These are phyloP conservation scores for Corynespora cassiicola DNA, from an alignment of 2,329 filamentous ascomycete species.

Conservation along the genomic window DNA sequence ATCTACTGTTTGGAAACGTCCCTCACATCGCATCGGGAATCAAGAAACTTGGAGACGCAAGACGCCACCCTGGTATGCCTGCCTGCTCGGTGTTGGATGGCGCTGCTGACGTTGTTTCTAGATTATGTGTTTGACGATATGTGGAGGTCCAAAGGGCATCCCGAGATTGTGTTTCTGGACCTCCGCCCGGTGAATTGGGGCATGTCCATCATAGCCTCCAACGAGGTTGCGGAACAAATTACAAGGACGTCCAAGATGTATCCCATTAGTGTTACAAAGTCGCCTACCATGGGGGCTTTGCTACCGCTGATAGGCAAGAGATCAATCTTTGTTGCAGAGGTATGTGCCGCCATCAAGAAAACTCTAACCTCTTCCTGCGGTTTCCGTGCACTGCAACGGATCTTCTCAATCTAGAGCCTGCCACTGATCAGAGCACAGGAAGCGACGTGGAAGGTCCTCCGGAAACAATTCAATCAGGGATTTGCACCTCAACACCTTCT, in stretches of 20 bases:
- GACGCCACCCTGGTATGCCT: slow-evolving; percentile 33
- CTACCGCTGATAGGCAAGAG: slow-evolving; percentile 30
- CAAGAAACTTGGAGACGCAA: slow-evolving; percentile 28
- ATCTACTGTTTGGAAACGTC: slow-evolving; percentile 35
- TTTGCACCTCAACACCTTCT: slow-evolving; percentile 46
- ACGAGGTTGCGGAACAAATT: slow-evolving; percentile 44
- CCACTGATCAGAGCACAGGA: slow-evolving; percentile 18
- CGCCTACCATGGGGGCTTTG: slow-evolving; percentile 34
- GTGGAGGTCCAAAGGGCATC: slow-evolving; percentile 30
- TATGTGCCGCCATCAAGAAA: slow-evolving; percentile 8
- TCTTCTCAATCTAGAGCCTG: too few species aligned
- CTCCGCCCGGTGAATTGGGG: slow-evolving; percentile 36
- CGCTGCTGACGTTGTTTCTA: slow-evolving; percentile 11
- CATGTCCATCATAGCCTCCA: slow-evolving; percentile 32
- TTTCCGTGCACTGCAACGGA: neutral
- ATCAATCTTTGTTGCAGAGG: slow-evolving; percentile 35
- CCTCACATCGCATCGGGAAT: slow-evolving; percentile 32
- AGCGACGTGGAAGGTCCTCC: slow-evolving; percentile 42
- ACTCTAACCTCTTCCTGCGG: slow-evolving; percentile 2
- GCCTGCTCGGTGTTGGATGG: too few species aligned
- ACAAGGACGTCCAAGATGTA: slow-evolving; percentile 31
- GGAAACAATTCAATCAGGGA: slow-evolving; percentile 44
- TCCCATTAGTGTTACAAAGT: slow-evolving; percentile 41
- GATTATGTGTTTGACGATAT: slow-evolving; percentile 42
- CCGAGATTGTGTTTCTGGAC: slow-evolving; percentile 36